A percentile compares a stretch with the other conserved stretches of the same genome.
Conservation (phyloP, 805 yeast genomes). For the Candida silvicultrix region DNA sequence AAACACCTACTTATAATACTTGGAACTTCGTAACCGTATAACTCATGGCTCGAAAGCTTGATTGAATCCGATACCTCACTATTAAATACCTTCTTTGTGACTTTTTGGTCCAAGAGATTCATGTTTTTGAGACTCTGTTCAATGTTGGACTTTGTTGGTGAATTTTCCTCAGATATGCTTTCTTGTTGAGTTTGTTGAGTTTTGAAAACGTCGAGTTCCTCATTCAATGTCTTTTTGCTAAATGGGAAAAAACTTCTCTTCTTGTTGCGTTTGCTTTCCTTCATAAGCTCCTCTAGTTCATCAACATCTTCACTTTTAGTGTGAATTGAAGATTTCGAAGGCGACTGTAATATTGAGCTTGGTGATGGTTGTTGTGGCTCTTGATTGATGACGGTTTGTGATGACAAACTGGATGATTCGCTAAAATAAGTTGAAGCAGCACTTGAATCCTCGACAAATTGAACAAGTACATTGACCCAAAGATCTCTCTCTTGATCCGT, state of each 20-base stretch:
- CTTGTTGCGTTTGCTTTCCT: conserved; percentile 39
- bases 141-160: conserved; percentile 13
- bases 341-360: neutral
- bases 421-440: neutral
- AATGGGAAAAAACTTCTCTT: conserved; percentile 60
- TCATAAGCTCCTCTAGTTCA: conserved; percentile 20
- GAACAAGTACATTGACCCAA: conserved; percentile 52
- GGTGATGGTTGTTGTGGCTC: neutral
- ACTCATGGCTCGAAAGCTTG: conserved; percentile 41
- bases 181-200: conserved; percentile 31
- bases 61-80: conserved; percentile 49
- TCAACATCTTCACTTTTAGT: conserved; percentile 10
- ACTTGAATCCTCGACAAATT: conserved; percentile 20
- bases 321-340: conserved; percentile 2
- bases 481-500: conserved; percentile 67
- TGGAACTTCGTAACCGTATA: conserved; percentile 48
- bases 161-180: conserved; percentile 4
- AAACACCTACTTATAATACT: conserved; percentile 73
- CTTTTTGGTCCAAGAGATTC: conserved; percentile 16
- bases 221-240: conserved; percentile 25
- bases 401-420: conserved; percentile 1
- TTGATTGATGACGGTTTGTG: neutral
- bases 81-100: conserved; percentile 51
- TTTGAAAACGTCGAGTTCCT: conserved; percentile 21
- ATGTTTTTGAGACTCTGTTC: conserved; percentile 25